Conservation (phyloP, 2,329 filamentous ascomycete genomes). For the Fusarium avenaceum region DNA sequence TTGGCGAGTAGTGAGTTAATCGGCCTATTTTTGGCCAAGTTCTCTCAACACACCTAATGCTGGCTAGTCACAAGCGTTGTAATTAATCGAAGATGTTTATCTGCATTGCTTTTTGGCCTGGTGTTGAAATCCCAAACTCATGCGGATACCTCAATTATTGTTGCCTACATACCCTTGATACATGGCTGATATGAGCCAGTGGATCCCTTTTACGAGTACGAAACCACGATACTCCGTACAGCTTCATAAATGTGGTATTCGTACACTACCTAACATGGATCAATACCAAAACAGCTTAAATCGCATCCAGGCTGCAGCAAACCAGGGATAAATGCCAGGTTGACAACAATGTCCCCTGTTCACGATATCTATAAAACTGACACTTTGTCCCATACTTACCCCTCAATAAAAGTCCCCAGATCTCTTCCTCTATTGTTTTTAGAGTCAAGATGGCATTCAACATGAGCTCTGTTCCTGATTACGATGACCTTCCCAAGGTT, state of each 20-base stretch:
- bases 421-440: background rate
- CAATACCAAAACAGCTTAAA: slow-evolving; percentile 9
- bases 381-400: background rate
- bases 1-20: background rate
- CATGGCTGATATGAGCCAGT: slow-evolving; percentile 18
- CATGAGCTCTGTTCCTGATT: slow-evolving; percentile 24
- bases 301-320: background rate
- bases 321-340: background rate
- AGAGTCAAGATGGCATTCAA: slow-evolving; percentile 3
- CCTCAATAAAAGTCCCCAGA: background rate
- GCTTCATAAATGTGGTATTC: background rate
- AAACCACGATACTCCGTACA: background rate
- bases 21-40: background rate
- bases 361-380: slow-evolving; percentile 18
- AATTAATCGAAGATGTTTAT: too few species aligned
- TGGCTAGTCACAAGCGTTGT: too few species aligned
- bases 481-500: slow-evolving; percentile 48
- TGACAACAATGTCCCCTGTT: background rate
- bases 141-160: background rate
- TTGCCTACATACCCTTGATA: slow-evolving; percentile 4
- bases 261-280: background rate
- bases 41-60: background rate
- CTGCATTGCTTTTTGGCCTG: too few species aligned
- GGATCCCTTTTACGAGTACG: slow-evolving; percentile 27
- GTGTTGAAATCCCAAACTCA: background rate